Base-by-base conservation (phyloP, 2,329 filamentous ascomycete genomes). In the Talaromyces sp. region DNA sequence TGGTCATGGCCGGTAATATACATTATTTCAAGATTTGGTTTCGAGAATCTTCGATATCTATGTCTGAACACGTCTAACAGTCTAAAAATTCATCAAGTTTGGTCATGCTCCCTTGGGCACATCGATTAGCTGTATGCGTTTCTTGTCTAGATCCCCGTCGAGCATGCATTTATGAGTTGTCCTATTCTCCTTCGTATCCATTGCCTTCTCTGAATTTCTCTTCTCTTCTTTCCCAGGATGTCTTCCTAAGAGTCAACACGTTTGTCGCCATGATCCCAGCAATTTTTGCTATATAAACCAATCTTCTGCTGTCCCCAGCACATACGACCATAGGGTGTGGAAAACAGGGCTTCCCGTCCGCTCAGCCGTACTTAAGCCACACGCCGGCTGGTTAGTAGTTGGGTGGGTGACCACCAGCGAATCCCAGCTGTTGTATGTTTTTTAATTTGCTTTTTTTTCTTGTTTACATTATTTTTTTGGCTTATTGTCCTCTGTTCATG, bases 331-430 rank as follows among this genome's bases (percentile, higher is more conserved):
- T 57, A 57, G 56, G 56, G 56, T 57, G 56, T 35, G 56, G 56
- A 57, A 51, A 57, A 38, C 43, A 57, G 56, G 56, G 56, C 56
- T 57, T 57, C 56, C 56, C 56, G 56, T 57, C 56, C 43, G 56
- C 56, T 57, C 56, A 57, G 56, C 56, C 56, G 56, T 57, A 57
- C 56, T 57, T 57, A 57, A 57, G 56, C 56, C 56, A 35, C 56
- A 57, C 56, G 56, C 56, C 56, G 56, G 56, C 29, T 57, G 56
- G 43, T 57, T 57, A 57, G 56, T 57, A 57, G 32, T 57, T 57
- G 29, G 56, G 56, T 57, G 56, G 56, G 56, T 57, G 56, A 57
- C 56, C 56, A 57, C 56, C 29, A 57, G 56, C 32, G 56, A 57
- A 57, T 57, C 56, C 43, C 43, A 51, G 19, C 56, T 10, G 21